Evolutionary conservation across 2,329 filamentous ascomycete species (phyloP).

Genomic region (Calonectria hawksworthii): DNA sequence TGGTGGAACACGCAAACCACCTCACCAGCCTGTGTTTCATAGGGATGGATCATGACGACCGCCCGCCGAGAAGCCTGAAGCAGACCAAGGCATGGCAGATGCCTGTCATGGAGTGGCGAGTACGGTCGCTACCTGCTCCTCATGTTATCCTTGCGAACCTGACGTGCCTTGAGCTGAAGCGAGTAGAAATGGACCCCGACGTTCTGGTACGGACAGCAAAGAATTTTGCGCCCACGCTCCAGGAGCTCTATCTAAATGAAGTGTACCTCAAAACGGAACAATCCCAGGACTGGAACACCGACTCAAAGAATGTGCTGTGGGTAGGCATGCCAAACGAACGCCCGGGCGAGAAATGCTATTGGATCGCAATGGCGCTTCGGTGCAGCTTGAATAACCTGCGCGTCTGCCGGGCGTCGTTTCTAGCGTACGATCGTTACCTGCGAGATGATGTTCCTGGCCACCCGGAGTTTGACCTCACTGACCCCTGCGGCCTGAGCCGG

Average conservation of each 20-base stretch:
- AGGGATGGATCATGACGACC: constrained; percentile 59
- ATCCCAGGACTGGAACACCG: constrained; percentile 49
- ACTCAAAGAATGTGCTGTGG: constrained; percentile 57
- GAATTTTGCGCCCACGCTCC: constrained; percentile 55
- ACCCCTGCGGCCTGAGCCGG: constrained; percentile 58
- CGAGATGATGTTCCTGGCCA: constrained; percentile 46
- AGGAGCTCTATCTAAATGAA: constrained; percentile 61
- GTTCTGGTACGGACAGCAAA: constrained; percentile 52
- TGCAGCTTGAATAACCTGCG: constrained; percentile 52
- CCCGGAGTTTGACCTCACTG: constrained; percentile 56
- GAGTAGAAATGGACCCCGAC: constrained; percentile 55
- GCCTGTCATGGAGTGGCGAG: constrained; percentile 56
- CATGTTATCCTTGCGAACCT: constrained; percentile 54
- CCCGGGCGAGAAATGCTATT: constrained; percentile 53
- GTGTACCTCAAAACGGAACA: constrained; percentile 61
- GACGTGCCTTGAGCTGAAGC: constrained; percentile 60
- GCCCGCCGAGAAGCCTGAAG: constrained; percentile 53
- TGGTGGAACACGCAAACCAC: constrained; percentile 60
- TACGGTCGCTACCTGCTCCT: constrained; percentile 54
- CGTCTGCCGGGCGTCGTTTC: constrained; percentile 59
- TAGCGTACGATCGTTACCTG: constrained; percentile 60
- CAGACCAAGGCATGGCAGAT: constrained; percentile 54
- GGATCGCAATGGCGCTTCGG: constrained; percentile 60
- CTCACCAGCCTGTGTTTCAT: constrained; percentile 64
- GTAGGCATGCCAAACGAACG: constrained; percentile 60